Base-by-base conservation (phyloP, 2,329 filamentous ascomycete genomes). In the Stagonosporopsis cucurbitacearum region DNA sequence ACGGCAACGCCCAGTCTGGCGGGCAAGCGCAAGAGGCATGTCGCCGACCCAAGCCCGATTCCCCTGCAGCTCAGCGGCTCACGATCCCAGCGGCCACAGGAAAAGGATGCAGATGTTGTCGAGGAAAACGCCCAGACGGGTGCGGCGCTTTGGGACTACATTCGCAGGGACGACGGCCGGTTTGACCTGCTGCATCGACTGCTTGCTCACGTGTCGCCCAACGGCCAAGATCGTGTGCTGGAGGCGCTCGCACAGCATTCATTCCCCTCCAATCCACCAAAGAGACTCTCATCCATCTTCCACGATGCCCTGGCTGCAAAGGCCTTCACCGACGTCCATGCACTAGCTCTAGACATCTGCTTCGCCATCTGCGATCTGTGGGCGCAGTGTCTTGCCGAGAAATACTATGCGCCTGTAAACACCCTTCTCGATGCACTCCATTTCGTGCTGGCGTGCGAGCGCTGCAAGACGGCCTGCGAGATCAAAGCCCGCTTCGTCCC, bases 21-120 rank as follows among this genome's bases (percentile, higher is more conserved):
- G 51, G 81, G 80, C 6, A 94, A 94, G 77, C 80, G 90, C 61
- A 93, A 92, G 69, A 80, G 90, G 7, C 71, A 61, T 3, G 83
- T 83, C 1, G 68, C 78, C 1, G 77, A 86, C 3, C 86, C 90
- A 57, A 92, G 89, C 63, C 90, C 90, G 1, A 79, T 86, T 13
- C 82, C 81, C 7, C 75, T 91, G 11, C 85, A 88, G 36, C 55
- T 77, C 44, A 74, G 68, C 54, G 73, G 72, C 51, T 66, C 72
- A 48, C 62, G 58, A 23, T 65, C 64, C 13, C 63, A 83, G n/a
- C n/a, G n/a, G 75, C 8, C 77, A 79, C 59, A 79, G 20, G 60
- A 64, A 6, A 59, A 47, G 43, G 75, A 77, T 2, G 58, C 39
- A 3, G 52, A 61, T 4, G 23, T 41, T 0, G 47, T 33, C 8